Base-by-base conservation (phyloP, 2,329 filamentous ascomycete species). In the Penicillium sp. region DNA sequence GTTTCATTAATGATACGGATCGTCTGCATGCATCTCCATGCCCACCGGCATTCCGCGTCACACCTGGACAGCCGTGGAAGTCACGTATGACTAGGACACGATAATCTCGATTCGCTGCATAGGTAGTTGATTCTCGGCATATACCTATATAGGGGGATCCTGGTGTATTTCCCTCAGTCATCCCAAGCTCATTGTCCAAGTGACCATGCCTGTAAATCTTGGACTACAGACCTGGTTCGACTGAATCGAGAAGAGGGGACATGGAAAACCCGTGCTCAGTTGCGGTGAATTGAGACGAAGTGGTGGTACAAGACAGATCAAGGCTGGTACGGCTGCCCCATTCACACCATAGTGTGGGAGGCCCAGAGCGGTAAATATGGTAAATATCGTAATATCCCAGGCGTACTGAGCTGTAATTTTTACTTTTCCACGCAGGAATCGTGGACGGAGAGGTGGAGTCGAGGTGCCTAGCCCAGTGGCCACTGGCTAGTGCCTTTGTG, bases 401-500 rank as follows among this genome's bases (percentile, higher is more conserved):
- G 58, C 35, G 31, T 55, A 41, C 47, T 35, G 42, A 59, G 53
- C 53, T 28, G 63, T 62, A 60, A 50, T 61, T 56, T 56, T 55
- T 58, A 57, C 45, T 60, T 56, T 55, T 48, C 57, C 51, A 31
- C 50, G 58, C 63, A 64, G 61, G 62, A 62, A 65, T 65, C 55
- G 61, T 66, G 62, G 63, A 59, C 60, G 56, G 54, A 53, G 56
- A 49, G 42, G 60, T 63, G 63, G 61, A 61, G 61, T 56, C 57
- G 10, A 31, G 25, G 49, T 52, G 49, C 35, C 38, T 53, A 34
- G 50, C 10, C 38, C 17, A 34, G 37, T 38, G 57, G 59, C 55
- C 64, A 65, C 61, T 62, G 3, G 28, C 28, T 31, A 31, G 28
- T 31, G 28, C 28, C 5, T 31, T 31, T 54, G 39, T 41, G 51